These are phyloP conservation scores for Dysphania ambrosioides DNA, from an alignment of 148 eudicot species.

Conservation along the genomic window DNA sequence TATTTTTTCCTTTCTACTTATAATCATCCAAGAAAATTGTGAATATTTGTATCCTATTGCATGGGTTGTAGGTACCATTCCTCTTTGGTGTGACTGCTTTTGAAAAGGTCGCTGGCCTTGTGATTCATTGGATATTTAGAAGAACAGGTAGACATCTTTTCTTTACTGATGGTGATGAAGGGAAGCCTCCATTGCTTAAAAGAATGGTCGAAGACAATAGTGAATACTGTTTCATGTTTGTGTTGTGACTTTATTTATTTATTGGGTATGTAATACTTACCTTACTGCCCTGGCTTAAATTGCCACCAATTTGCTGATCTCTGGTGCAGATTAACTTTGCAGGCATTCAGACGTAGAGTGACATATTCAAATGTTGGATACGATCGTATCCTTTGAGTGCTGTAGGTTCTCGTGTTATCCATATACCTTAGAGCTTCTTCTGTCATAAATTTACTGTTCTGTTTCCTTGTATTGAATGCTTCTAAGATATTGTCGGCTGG, in stretches of 20 bases:
- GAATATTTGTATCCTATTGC: too few species aligned
- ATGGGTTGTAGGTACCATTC: conserved; percentile 66
- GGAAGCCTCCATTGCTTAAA: conserved; percentile 89
- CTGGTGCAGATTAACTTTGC: conserved; percentile 74
- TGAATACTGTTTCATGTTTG: conserved; percentile 71
- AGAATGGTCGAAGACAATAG: conserved; percentile 80
- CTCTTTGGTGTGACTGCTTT: conserved; percentile 79
- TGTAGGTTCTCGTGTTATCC: background rate
- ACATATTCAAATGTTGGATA: conserved; percentile 86
- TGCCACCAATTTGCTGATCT: conserved; percentile 11
- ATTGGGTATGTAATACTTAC: background rate
- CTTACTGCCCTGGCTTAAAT: background rate
- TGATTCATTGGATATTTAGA: conserved; percentile 87
- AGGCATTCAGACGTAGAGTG: conserved; percentile 74
- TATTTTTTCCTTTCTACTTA: background rate
- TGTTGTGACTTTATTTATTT: conserved; percentile 13
- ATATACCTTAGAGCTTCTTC: background rate
- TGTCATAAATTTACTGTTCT: background rate
- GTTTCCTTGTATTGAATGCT: conserved; percentile 38
- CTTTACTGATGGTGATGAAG: conserved; percentile 73
- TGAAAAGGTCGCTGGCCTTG: conserved; percentile 63
- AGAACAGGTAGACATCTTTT: conserved; percentile 94
- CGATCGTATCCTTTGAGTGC: conserved; percentile 75
- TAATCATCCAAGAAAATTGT: too few species aligned
- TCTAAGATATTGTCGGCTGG: conserved; percentile 92